Evolutionary conservation across 108 stramenopile genomes (phyloP), one percentile per base, ranked within the genome.

Genomic region (Pseudonitzschia multiseries): DNA sequence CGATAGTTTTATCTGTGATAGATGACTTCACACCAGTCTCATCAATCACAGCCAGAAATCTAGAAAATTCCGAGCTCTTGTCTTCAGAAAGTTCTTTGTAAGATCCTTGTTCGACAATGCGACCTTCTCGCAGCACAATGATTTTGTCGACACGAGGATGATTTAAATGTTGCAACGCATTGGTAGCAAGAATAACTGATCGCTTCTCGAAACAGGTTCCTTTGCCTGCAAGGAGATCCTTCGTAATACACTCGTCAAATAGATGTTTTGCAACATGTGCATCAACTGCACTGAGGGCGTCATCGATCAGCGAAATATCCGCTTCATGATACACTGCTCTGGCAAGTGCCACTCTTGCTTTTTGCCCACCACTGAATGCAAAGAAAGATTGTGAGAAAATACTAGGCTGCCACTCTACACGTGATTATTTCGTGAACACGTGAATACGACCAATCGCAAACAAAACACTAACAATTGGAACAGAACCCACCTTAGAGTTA

Each of bases 291-390:
- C 86, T 50, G 1, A 71, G 70, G 21, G 86, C 82, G 72, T 96
- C 95, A 64, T 98, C 98, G 10, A 98, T 76, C 18, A 97, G 64
- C 56, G 81, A 85, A 21, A 97, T 77, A 75, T 94, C 92, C 13
- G 93, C 87, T 31, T 90, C 88, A 28, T 87, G 80, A 79, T 97
- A 97, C 10, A 97, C 81, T 46, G 95, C 96, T 4, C 98, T 81
- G 27, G 98, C 98, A 27, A 97, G 67, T 0, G 92, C 90, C 4
- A 98, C 89, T 29, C 97, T 72, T 22, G 93, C 89, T 75, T 92
- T 93, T 60, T 96, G 96, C 0, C 97, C 96, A 9, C 93, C 94
- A 29, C 84, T 86, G 57, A 21, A 21, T 18, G 9, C 8, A 65
- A 43, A 43, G 31, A 26, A 20, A 40, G 13, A 33, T 65, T 43